These are phyloP conservation scores for Russula virescens DNA, from an alignment of 768 basidiomycete genomes.

Conservation along the genomic window DNA sequence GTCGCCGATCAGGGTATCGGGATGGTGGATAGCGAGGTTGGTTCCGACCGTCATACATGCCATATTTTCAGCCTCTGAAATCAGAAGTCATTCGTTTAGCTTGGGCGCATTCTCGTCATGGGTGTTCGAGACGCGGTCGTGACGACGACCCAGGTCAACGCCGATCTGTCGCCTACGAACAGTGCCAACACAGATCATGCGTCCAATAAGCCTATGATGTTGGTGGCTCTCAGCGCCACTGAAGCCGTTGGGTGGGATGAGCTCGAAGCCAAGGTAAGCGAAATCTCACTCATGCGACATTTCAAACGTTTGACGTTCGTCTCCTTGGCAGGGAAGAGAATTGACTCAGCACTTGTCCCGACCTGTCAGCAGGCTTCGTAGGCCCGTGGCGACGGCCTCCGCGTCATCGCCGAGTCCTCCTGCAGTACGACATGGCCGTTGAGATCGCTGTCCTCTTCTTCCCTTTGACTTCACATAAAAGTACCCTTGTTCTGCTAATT, in stretches of 20 bases:
- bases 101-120: constrained; percentile 65
- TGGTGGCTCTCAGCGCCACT: constrained; percentile 64
- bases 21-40: constrained; percentile 76
- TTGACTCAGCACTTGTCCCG: constrained; percentile 33
- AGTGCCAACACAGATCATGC: constrained; percentile 13
- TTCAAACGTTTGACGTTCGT: neutral
- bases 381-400: constrained; percentile 22
- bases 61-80: neutral
- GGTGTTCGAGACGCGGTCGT: constrained; percentile 45
- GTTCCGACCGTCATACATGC: constrained; percentile 15
- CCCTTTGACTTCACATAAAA: constrained; percentile 5
- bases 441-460: neutral
- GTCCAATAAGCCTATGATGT: constrained; percentile 49
- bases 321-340: constrained; percentile 29
- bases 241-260: constrained; percentile 59
- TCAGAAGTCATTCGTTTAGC: constrained; percentile 33
- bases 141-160: constrained; percentile 2
- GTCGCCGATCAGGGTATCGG: constrained; percentile 58
- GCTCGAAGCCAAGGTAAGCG: constrained; percentile 54
- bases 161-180: constrained; percentile 23
- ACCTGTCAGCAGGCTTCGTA: constrained; percentile 36
- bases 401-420: constrained; percentile 18
- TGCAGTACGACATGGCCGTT: constrained; percentile 24
- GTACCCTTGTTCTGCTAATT: constrained; percentile 9
- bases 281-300: neutral